Conservation (phyloP, 495 filamentous ascomycete genomes). For the Penicillium arizonense region DNA sequence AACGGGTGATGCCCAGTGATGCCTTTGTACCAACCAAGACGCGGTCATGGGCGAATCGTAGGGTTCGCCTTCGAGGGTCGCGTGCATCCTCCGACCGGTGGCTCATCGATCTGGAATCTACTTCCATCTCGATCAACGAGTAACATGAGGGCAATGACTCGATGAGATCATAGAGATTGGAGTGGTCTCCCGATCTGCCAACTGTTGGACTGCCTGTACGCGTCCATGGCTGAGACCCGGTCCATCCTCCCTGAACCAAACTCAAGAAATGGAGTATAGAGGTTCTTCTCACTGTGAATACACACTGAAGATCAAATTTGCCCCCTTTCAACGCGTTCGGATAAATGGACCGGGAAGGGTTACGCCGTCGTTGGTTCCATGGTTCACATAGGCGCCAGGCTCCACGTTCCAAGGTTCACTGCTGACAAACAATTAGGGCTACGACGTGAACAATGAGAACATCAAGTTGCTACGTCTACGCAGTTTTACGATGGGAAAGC, state of each 20-base stretch:
- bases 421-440: conserved; percentile 55
- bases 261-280: too few species aligned
- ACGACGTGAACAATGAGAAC: conserved; percentile 66
- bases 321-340: not conserved
- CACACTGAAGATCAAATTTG: not conserved
- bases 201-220: not conserved
- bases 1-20: not conserved
- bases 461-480: conserved; percentile 73
- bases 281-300: too few species aligned
- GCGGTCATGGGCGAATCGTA: not conserved
- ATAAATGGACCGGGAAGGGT: not conserved
- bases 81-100: conserved; percentile 4
- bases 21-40: too few species aligned
- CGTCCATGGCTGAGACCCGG: not conserved
- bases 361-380: conserved; percentile 44
- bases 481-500: conserved; percentile 69
- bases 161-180: not conserved
- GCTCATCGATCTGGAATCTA: not conserved
- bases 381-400: conserved; percentile 32
- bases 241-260: too few species aligned
- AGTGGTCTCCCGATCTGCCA: not conserved
- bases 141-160: not conserved
- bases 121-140: not conserved
- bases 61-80: not conserved
- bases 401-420: conserved; percentile 17